These are phyloP conservation scores for Corrigiola litoralis DNA, from an alignment of 179 eudicot genomes.

Conservation along the genomic window DNA sequence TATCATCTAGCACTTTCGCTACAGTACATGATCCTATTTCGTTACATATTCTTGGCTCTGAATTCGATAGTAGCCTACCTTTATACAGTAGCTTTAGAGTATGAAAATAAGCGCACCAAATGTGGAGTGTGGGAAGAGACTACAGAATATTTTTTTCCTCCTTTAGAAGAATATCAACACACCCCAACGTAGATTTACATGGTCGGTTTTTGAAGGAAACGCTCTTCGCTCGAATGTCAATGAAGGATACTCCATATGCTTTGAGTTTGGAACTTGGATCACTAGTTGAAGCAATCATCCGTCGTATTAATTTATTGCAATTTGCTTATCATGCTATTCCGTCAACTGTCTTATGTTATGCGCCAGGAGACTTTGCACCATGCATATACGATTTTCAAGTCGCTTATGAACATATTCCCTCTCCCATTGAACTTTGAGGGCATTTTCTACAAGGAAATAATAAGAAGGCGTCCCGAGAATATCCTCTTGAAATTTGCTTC, in stretches of 20 bases:
- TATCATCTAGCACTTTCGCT: not conserved
- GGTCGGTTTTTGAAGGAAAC: slow-evolving; percentile 13
- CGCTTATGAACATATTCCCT: no score
- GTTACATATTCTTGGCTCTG: not conserved
- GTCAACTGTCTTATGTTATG: no score
- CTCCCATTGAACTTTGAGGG: no score
- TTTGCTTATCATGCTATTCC: not conserved
- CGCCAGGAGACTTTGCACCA: no score
- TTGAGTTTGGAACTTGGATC: not conserved
- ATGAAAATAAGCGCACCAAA: not conserved
- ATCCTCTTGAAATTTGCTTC: no score
- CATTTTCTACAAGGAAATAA: no score
- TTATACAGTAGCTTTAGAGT: slow-evolving; percentile 5
- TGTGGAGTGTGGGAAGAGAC: slow-evolving; percentile 12
- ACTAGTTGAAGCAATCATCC: no score
- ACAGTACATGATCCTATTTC: no score
- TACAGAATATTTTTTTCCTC: not conserved
- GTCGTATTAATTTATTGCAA: not conserved
- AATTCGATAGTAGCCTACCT: slow-evolving; percentile 8
- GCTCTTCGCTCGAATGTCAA: not conserved
- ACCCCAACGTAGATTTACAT: slow-evolving; percentile 20
- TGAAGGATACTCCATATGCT: not conserved
- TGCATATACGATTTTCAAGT: no score
- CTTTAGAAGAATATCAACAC: slow-evolving; percentile 15
- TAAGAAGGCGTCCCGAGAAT: no score